Evolutionary conservation across 352 stramenopile species (phyloP), one percentile per base, ranked within the genome.

Genomic region (Globisporangium carolinianum): DNA sequence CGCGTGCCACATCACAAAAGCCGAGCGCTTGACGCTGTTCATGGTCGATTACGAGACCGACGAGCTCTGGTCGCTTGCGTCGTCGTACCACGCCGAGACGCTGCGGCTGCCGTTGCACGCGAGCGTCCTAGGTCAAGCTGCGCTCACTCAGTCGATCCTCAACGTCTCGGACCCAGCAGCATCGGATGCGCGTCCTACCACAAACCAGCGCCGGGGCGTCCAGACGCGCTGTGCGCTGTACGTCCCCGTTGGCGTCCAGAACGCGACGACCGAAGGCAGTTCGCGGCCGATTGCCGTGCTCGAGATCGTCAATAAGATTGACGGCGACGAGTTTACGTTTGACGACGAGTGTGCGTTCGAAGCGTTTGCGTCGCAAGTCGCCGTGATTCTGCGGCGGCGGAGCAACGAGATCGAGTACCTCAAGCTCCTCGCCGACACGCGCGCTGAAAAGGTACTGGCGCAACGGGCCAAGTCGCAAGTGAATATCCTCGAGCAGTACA

Each of bases 361-460:
- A 69, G 83, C 77, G 4, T 95, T 96, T 55, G 84, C 83, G 7
- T 83, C 78, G 51, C 81, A 95, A 63, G 87, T 95, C 37, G 87
- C 88, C 3, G 79, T 94, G 11, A 91, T 96, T 36, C 55, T 97
- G 38, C 77, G 83, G 11, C 78, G 84, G 45, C 75, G 87, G 41
- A 84, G 67, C 50, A 93, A 90, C 39, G 89, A 97, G 57, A 93
- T 95, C 41, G 75, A 91, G 51, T 92, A 96, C 65, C 89, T 97
- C 48, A 95, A 92, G 67, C 68, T 95, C 24, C 65, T 96, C 37
- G 79, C 80, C 1, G 87, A 93, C 45, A 93, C 84, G 2, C 69
- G 76, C 45, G 72, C 81, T 1, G 84, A 91, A 45, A 84, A 89
- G 51, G 73, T 91, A 32, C 53, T 89, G 49, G 81, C 78, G 2